Evolutionary conservation across 169 alveolate species (phyloP).

Genomic region (Miamiensis avidus): DNA sequence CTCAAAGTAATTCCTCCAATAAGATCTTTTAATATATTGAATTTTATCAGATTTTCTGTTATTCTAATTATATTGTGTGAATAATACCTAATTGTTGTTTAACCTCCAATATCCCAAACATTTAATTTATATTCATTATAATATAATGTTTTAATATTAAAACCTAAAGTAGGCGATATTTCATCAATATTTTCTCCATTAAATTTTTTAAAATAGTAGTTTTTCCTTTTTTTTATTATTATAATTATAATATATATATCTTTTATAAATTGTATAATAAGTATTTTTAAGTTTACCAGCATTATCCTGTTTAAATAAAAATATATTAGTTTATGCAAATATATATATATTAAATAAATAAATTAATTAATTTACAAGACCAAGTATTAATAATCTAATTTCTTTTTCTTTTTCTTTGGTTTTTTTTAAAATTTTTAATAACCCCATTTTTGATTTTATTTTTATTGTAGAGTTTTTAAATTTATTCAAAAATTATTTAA

Average conservation of each 20-base stretch:
- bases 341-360: too few species aligned
- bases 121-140: slow-evolving; percentile 88
- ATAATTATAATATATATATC: too few species aligned
- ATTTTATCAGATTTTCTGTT: too few species aligned
- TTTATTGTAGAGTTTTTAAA: not conserved
- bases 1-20: slow-evolving; percentile 99
- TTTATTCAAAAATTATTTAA: too few species aligned
- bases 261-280: too few species aligned
- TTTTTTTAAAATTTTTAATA: slow-evolving; percentile 90
- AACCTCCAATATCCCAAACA: slow-evolving; percentile 99
- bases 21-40: slow-evolving; percentile 76
- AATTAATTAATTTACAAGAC: slow-evolving; percentile 57
- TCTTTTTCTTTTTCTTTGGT: slow-evolving; percentile 93
- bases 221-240: slow-evolving; percentile 98
- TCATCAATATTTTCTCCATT: slow-evolving; percentile 91
- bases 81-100: slow-evolving; percentile 91
- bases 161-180: slow-evolving; percentile 96
- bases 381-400: slow-evolving; percentile 94
- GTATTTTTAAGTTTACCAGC: not conserved
- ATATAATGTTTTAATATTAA: slow-evolving; percentile 90
- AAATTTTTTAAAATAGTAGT: slow-evolving; percentile 94
- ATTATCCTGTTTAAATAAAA: not conserved
- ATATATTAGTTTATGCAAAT: too few species aligned
- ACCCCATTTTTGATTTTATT: slow-evolving; percentile 80
- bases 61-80: too few species aligned